phyloP scores from a whole-genome alignment of 352 stramenopile species.

The Pythium myriotylum region DNA sequence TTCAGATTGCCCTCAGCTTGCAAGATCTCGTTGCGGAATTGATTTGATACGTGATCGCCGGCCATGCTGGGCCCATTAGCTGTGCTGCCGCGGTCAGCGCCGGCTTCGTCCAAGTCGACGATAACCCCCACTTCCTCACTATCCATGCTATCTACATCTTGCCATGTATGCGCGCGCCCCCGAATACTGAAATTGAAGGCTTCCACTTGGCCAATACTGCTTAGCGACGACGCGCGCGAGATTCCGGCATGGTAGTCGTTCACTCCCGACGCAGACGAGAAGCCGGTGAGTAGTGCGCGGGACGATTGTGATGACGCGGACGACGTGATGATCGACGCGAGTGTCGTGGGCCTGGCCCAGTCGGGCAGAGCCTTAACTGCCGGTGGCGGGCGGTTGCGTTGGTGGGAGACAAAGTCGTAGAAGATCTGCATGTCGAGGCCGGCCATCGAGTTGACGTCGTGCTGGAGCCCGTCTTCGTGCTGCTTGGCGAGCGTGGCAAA shows the following conservation, averaged over 20 bases:
- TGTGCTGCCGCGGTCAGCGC: slow-evolving; percentile 1
- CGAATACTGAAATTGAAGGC: slow-evolving; percentile 4
- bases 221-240: slow-evolving; percentile 27
- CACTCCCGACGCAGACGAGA: slow-evolving; percentile 1
- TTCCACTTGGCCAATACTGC: slow-evolving; percentile 13
- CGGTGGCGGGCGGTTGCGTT: slow-evolving; percentile 65
- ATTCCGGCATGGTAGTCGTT: slow-evolving; percentile 14
- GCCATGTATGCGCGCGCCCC: slow-evolving; percentile 32
- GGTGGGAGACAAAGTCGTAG: slow-evolving; percentile 69
- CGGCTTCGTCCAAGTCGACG: slow-evolving; percentile 32
- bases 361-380: slow-evolving; percentile 52
- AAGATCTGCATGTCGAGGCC: slow-evolving; percentile 86
- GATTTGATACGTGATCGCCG: slow-evolving; percentile 37
- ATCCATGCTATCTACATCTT: slow-evolving; percentile 61
- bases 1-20: slow-evolving; percentile 73
- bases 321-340: slow-evolving; percentile 28
- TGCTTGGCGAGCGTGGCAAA: slow-evolving; percentile 46
- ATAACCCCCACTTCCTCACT: slow-evolving; percentile 58
- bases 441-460: slow-evolving; percentile 56
- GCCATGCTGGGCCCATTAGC: neutral
- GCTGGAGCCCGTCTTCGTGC: slow-evolving; percentile 58
- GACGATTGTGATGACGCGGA: slow-evolving; percentile 14
- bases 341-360: slow-evolving; percentile 52
- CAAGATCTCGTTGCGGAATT: slow-evolving; percentile 74
- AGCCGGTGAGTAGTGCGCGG: neutral